phyloP scores from a whole-genome alignment of 116 monocot genomes.

The Dioscorea cayenensis region DNA sequence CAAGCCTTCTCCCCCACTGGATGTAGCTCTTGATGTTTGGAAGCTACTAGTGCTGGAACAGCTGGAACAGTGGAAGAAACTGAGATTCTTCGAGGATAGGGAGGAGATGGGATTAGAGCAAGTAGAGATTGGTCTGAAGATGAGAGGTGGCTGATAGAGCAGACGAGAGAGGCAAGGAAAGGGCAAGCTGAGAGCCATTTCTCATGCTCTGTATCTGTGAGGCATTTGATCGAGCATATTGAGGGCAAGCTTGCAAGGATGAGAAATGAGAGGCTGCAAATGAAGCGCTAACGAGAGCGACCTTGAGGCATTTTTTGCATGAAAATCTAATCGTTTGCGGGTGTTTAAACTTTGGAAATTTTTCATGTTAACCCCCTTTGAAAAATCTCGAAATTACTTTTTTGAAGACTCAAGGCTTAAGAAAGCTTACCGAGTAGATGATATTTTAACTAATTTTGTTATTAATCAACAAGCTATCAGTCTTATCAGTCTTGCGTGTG shows the following conservation, averaged over 20 bases:
- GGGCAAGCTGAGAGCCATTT: constrained; percentile 29
- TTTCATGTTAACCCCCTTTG: too few relatives aligned
- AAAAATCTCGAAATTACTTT: too few relatives aligned
- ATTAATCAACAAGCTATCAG: too few relatives aligned
- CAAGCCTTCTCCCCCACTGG: constrained; percentile 7
- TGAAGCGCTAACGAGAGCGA: too few relatives aligned
- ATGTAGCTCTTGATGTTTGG: constrained; percentile 9
- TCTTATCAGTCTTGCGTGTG: too few relatives aligned
- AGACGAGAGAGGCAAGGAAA: constrained; percentile 6
- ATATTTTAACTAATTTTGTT: too few relatives aligned
- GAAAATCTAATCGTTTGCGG: too few relatives aligned
- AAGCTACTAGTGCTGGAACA: background rate
- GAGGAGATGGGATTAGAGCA: background rate
- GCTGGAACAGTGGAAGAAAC: background rate
- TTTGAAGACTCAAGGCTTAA: too few relatives aligned
- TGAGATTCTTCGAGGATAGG: background rate
- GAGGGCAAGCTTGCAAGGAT: constrained; percentile 11
- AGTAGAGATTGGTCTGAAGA: background rate
- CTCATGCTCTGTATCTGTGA: constrained; percentile 5
- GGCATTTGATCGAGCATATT: background rate
- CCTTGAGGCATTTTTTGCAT: too few relatives aligned
- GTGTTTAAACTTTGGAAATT: too few relatives aligned
- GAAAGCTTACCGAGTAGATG: too few relatives aligned
- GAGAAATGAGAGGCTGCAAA: constrained; percentile 25
- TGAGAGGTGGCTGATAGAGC: background rate